Evolutionary conservation across 495 filamentous ascomycete genomes (phyloP).

Genomic region (Neurospora africana): DNA sequence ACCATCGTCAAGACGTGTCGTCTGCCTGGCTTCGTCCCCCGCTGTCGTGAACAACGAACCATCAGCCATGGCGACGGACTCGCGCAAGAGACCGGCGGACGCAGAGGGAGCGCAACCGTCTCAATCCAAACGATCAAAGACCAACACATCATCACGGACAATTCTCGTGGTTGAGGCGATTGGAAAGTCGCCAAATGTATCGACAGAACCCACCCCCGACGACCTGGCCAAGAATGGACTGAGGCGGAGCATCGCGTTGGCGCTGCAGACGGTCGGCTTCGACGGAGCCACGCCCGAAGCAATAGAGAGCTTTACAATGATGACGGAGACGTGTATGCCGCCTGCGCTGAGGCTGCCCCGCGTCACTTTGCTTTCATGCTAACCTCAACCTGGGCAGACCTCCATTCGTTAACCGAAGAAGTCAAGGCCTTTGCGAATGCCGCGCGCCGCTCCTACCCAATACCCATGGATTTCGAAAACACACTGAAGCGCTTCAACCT

Average conservation of each 20-base stretch:
- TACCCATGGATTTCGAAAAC: conserved; percentile 32
- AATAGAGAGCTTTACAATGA: conserved; percentile 30
- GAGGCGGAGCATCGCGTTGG: conserved; percentile 28
- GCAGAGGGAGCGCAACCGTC: conserved; percentile 9
- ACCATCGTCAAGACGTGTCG: neutral
- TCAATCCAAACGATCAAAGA: conserved; percentile 22
- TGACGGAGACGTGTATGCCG: conserved; percentile 29
- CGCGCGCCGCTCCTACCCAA: conserved; percentile 25
- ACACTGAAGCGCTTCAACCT: conserved; percentile 26
- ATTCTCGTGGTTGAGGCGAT: neutral
- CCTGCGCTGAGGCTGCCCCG: neutral
- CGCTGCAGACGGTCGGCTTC: conserved; percentile 32
- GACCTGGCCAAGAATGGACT: conserved; percentile 27
- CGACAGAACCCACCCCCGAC: conserved; percentile 10
- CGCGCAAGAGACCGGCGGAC: conserved; percentile 19
- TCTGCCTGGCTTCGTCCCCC: neutral
- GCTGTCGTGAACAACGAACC: conserved; percentile 3
- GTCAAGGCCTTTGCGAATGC: conserved; percentile 24
- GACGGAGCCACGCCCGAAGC: conserved; percentile 28
- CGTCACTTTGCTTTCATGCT: conserved; percentile 3
- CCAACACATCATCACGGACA: conserved; percentile 3
- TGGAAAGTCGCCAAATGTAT: conserved; percentile 1
- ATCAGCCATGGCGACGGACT: conserved; percentile 10
- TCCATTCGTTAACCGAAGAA: conserved; percentile 19
- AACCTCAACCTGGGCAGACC: conserved; percentile 17